phyloP scores from a whole-genome alignment of 2,329 filamentous ascomycete genomes.

The Fusarium burgessii region DNA sequence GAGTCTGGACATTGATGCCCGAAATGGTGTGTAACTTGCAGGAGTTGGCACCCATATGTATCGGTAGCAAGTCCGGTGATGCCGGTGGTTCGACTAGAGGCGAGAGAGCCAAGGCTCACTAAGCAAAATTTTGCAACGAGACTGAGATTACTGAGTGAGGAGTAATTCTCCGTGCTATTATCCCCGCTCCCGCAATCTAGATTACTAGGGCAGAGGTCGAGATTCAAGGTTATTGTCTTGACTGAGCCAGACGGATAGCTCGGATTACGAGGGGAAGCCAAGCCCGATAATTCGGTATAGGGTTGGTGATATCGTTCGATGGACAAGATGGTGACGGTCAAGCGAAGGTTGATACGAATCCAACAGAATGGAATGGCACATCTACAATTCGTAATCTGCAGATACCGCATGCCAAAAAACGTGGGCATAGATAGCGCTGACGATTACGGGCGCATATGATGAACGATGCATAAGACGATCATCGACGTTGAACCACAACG shows the following conservation, averaged over 20 bases:
- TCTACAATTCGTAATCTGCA: slow-evolving; percentile 13
- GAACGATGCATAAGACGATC: slow-evolving; percentile 7
- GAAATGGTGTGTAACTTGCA: slow-evolving; percentile 16
- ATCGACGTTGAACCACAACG: slow-evolving; percentile 6
- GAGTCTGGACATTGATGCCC: slow-evolving; percentile 30
- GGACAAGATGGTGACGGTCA: not conserved
- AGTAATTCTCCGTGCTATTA: slow-evolving; percentile 22
- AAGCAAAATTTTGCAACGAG: not conserved
- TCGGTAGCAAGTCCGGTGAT: slow-evolving; percentile 6
- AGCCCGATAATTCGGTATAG: not conserved
- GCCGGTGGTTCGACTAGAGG: not conserved
- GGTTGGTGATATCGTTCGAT: slow-evolving; percentile 14
- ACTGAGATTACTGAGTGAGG: not conserved
- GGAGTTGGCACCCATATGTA: not conserved
- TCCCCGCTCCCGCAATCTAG: slow-evolving; percentile 40
- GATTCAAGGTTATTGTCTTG: not conserved
- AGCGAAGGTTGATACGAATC: not conserved
- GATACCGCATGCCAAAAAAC: slow-evolving; percentile 25
- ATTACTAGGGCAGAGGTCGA: slow-evolving; percentile 8
- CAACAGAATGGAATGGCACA: not conserved
- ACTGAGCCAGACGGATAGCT: slow-evolving; percentile 6
- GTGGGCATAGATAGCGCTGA: slow-evolving; percentile 17
- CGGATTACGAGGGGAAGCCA: slow-evolving; percentile 15
- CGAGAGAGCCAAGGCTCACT: not conserved
- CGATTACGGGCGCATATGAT: not conserved